Base-by-base conservation (phyloP, 257 asterid species). In the Nicotiana noctiflora region DNA sequence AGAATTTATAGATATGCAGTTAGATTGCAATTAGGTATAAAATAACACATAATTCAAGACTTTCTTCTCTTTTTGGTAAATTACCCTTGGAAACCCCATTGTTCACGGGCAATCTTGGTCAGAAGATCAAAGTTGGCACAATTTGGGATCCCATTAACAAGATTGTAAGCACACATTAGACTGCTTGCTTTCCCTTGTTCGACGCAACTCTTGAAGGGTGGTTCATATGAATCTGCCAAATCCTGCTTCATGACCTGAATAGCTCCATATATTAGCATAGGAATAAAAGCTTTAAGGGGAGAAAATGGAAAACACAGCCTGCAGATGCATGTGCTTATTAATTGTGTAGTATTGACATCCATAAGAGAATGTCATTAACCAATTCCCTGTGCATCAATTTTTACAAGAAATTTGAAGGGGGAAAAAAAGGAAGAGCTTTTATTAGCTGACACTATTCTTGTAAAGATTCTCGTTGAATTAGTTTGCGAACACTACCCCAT, bases 31-130 rank as follows among this genome's bases (percentile, higher is more conserved):
- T 4, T 44, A 11, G 2, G 17, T 15, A 51, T 46, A 3, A 29
- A 62, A 60, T 8, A 29, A 79, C 44, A 40, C 29, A 70, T 25
- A 32, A 18, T 19, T 32, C 19, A 19, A 78, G 23, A 60, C 60
- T 78, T 13, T 37, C 25, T 78, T 78, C 25, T 37, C 29, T 1
- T 44, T n/a, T 12, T 56, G 8, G 7, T 7, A 56, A 44, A 5
- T 61, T 87, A 90, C 97, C 98, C 97, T 23, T 83, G 82, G 77
- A 93, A 92, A 3, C 95, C 92, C 98, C 98, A 93, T 84, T 88
- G 78, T 34, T 77, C 77, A 11, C 95, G 94, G 81, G 89, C 94
- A 25, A 85, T 90, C 25, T 57, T 3, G 46, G 92, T 90, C 77
- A 93, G 81, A 31, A 93, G 92, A 55, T 83, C 21, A 59, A 70